These are phyloP conservation scores for Nigrospora oryzae DNA, from an alignment of 2,329 filamentous ascomycete genomes.

Conservation along the genomic window DNA sequence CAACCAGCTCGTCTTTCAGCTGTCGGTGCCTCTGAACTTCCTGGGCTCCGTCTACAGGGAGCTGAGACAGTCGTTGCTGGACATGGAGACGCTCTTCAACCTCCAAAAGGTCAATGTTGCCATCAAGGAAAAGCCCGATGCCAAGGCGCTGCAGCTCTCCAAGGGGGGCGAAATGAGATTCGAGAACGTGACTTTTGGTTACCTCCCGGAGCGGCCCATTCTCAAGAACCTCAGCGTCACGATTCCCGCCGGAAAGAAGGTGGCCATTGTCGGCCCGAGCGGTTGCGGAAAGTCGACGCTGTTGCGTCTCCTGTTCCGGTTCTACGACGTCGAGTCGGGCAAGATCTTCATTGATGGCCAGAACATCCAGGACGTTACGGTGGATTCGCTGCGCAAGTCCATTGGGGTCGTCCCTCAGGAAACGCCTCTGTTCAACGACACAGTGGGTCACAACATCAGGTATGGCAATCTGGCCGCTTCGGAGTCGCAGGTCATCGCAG, in stretches of 20 bases:
- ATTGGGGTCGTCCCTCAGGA: slow-evolving; percentile 98
- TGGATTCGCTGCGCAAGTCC: slow-evolving; percentile 73
- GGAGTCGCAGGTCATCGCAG: slow-evolving; percentile 63
- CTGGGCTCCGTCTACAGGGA: slow-evolving; percentile 97
- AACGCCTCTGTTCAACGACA: slow-evolving; percentile 94
- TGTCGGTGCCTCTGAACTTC: slow-evolving; percentile 95
- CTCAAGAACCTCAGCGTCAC: slow-evolving; percentile 76
- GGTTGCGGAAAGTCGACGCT: slow-evolving; percentile 96
- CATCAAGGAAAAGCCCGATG: slow-evolving; percentile 69
- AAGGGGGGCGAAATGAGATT: slow-evolving; percentile 86
- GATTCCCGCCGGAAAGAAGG: slow-evolving; percentile 91
- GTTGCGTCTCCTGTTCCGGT: slow-evolving; percentile 83
- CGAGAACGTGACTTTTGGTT: slow-evolving; percentile 91
- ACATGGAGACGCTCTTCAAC: slow-evolving; percentile 98
- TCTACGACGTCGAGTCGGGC: slow-evolving; percentile 80
- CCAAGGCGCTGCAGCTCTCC: slow-evolving; percentile 62
- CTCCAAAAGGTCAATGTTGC: slow-evolving; percentile 92
- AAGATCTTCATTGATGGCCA: slow-evolving; percentile 89
- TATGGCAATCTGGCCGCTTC: slow-evolving; percentile 79
- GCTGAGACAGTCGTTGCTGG: slow-evolving; percentile 83
- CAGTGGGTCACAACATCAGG: slow-evolving; percentile 88
- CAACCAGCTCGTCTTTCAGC: slow-evolving; percentile 96
- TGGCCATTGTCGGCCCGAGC: slow-evolving; percentile 89
- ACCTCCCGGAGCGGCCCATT: slow-evolving; percentile 79
- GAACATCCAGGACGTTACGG: slow-evolving; percentile 72